These are phyloP conservation scores for Beauveria scarabaeidicola DNA, from an alignment of 2,329 filamentous ascomycete species.

Conservation along the genomic window DNA sequence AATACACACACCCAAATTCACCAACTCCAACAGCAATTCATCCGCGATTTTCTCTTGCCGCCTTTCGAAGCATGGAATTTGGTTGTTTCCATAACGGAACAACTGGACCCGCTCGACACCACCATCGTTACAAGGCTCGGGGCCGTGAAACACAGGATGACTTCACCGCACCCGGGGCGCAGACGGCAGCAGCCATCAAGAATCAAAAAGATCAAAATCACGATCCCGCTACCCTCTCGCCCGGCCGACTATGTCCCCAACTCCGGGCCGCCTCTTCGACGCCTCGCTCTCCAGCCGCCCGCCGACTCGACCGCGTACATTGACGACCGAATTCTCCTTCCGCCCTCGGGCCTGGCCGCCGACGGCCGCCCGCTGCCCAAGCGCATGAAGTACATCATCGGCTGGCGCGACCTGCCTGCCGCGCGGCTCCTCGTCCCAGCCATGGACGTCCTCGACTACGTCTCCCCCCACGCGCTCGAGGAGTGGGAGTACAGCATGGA, in stretches of 20 bases:
- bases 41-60: not conserved
- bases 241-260: constrained; percentile 33
- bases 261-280: constrained; percentile 38
- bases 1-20: too few species aligned
- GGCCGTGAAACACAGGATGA: not conserved
- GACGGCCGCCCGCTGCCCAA: constrained; percentile 31
- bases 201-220: not conserved
- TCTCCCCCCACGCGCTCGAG: constrained; percentile 48
- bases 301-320: constrained; percentile 50
- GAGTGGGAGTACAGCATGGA: constrained; percentile 44
- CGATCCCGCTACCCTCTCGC: not conserved
- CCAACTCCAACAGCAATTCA: not conserved
- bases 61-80: not conserved
- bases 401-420: constrained; percentile 44
- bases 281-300: constrained; percentile 38
- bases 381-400: constrained; percentile 45
- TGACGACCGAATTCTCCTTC: constrained; percentile 41
- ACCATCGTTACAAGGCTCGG: not conserved
- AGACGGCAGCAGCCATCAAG: not conserved
- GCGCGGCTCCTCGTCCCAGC: constrained; percentile 38
- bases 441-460: constrained; percentile 46
- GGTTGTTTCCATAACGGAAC: not conserved
- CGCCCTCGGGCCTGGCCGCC: constrained; percentile 23
- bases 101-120: not conserved
- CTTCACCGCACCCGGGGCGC: not conserved